Conservation (phyloP, 1,284 basidiomycete species). For the Leccinum holopus region DNA sequence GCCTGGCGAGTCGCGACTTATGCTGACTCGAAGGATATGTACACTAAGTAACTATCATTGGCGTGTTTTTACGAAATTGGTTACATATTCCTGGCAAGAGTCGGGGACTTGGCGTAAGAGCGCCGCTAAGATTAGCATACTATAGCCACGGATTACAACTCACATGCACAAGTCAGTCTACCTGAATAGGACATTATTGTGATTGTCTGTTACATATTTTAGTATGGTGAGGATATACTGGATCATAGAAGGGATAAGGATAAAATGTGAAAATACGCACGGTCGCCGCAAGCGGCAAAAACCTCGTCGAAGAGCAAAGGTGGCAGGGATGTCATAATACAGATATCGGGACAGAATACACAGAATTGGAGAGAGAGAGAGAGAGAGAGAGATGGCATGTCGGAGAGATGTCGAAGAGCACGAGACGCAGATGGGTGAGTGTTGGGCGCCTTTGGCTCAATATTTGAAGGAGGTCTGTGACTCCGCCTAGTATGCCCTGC, state of each 20-base stretch:
- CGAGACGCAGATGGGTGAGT: not conserved
- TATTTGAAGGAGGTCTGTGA: not conserved
- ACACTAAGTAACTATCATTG: no score
- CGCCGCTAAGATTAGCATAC: no score
- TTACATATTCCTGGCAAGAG: no score
- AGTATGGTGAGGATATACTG: not conserved
- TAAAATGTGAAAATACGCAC: not conserved
- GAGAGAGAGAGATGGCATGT: not conserved
- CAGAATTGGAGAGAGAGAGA: not conserved
- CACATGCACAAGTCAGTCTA: no score
- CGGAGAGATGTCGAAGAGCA: not conserved
- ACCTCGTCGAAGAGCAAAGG: not conserved
- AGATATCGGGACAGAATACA: not conserved
- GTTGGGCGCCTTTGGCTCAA: not conserved
- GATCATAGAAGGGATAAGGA: not conserved
- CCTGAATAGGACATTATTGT: not conserved
- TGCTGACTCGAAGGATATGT: no score
- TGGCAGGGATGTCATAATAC: not conserved
- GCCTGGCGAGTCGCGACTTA: no score
- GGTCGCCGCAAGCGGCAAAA: not conserved
- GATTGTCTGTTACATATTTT: not conserved
- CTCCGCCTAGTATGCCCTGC: not conserved
- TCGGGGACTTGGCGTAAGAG: no score
- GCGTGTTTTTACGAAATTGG: no score
- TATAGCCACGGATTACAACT: not conserved